These are phyloP conservation scores for Urtica urens DNA, from an alignment of 306 rosid species.

Conservation along the genomic window DNA sequence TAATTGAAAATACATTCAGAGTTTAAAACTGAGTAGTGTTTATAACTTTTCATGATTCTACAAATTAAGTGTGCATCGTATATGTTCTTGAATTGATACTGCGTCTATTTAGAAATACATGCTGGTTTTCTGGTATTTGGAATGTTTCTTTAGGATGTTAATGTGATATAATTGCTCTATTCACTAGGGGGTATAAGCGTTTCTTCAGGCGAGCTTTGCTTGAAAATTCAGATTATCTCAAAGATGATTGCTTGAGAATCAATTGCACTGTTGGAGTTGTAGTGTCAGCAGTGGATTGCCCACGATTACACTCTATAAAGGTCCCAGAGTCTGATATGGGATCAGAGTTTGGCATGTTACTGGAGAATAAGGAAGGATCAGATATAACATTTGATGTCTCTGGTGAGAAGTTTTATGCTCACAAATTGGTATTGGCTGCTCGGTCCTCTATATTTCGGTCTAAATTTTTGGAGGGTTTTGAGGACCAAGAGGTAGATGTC, in stretches of 20 bases:
- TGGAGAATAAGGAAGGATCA: conserved; percentile 82
- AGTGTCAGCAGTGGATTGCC: conserved; percentile 76
- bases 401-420: conserved; percentile 82
- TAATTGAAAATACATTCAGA: no score
- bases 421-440: conserved; percentile 84
- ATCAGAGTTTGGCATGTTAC: conserved; percentile 51
- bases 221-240: conserved; percentile 66
- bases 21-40: neutral
- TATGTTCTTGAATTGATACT: neutral
- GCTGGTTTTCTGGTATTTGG: neutral
- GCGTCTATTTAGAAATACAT: neutral
- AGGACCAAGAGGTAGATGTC: conserved; percentile 46
- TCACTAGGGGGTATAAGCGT: conserved; percentile 82
- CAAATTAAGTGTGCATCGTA: neutral
- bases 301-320: conserved; percentile 60
- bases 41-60: neutral
- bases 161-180: conserved; percentile 6
- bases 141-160: neutral
- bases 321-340: conserved; percentile 93
- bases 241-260: conserved; percentile 93
- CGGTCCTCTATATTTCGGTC: conserved; percentile 68
- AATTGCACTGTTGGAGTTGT: conserved; percentile 99
- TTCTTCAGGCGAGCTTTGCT: conserved; percentile 80
- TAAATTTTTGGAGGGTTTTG: conserved; percentile 46
- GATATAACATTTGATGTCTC: conserved; percentile 70